Conservation (phyloP, 1,139 yeast species). For the Yamadazyma trypodendri region DNA sequence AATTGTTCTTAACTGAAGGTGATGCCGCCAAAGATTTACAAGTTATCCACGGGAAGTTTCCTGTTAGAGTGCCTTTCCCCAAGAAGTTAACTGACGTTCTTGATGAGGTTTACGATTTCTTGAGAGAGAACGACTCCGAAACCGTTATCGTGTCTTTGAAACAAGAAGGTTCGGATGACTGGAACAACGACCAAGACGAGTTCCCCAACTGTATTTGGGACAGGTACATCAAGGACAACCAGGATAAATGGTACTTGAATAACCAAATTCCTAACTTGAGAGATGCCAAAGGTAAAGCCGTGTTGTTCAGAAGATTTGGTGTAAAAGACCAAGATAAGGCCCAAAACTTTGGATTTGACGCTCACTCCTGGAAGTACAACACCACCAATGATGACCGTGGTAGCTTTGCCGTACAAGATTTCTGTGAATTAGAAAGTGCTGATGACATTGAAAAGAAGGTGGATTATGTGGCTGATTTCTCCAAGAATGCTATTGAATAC, state of each 20-base stretch:
- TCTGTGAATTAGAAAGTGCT: slow-evolving; percentile 58
- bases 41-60: slow-evolving; percentile 76
- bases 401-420: slow-evolving; percentile 67
- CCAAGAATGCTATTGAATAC: slow-evolving; percentile 53
- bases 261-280: slow-evolving; percentile 57
- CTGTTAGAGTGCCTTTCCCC: slow-evolving; percentile 65
- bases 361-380: slow-evolving; percentile 67
- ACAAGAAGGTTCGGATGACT: slow-evolving; percentile 69
- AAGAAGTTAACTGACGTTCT: slow-evolving; percentile 47
- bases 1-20: slow-evolving; percentile 51
- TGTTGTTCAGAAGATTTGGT: slow-evolving; percentile 72
- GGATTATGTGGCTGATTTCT: slow-evolving; percentile 54
- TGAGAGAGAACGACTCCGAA: slow-evolving; percentile 54
- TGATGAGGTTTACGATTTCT: slow-evolving; percentile 59
- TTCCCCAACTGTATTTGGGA: slow-evolving; percentile 67
- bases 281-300: slow-evolving; percentile 64
- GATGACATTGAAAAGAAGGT: slow-evolving; percentile 60
- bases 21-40: slow-evolving; percentile 55
- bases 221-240: slow-evolving; percentile 48
- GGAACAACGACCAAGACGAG: slow-evolving; percentile 64
- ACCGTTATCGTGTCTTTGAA: slow-evolving; percentile 67
- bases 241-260: slow-evolving; percentile 62
- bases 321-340: slow-evolving; percentile 46
- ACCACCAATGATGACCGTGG: slow-evolving; percentile 68
- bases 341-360: slow-evolving; percentile 61